A percentile compares a stretch with the other conserved stretches of the same genome.
phyloP scores from a whole-genome alignment of 345 rosid genomes.

The Bretschneidera sinensis region DNA sequence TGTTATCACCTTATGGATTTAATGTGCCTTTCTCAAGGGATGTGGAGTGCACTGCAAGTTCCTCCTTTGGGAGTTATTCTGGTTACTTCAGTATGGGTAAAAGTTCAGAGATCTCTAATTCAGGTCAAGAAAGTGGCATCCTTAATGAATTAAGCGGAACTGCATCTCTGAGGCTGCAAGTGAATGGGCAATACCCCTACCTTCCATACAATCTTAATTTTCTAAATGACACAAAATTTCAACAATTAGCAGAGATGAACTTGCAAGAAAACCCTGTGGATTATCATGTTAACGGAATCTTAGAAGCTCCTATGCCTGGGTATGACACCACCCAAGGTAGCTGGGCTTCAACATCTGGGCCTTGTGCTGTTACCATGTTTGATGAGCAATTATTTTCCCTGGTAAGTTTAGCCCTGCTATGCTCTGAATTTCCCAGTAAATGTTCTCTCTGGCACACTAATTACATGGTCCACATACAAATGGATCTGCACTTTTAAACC shows the following conservation, averaged over 20 bases:
- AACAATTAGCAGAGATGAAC: conserved; percentile 43
- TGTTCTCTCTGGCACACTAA: neutral
- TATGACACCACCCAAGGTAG: conserved; percentile 36
- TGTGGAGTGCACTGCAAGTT: conserved; percentile 63
- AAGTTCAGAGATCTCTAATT: conserved; percentile 55
- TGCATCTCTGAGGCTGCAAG: conserved; percentile 41
- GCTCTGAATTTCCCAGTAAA: neutral
- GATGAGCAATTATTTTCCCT: conserved; percentile 50
- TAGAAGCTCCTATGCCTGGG: conserved; percentile 47
- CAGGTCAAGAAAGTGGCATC: conserved; percentile 56
- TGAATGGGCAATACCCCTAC: conserved; percentile 42
- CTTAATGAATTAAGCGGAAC: conserved; percentile 52
- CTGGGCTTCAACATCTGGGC: conserved; percentile 57
- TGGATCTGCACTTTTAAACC: neutral
- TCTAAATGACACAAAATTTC: conserved; percentile 42
- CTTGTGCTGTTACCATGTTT: conserved; percentile 50
- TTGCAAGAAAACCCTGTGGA: conserved; percentile 44
- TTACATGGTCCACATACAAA: neutral
- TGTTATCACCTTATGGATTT: neutral
- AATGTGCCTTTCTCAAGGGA: conserved; percentile 41
- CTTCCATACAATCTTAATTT: conserved; percentile 42
- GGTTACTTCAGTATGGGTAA: conserved; percentile 58
- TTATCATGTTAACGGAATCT: conserved; percentile 52
- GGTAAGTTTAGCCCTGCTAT: conserved; percentile 27
- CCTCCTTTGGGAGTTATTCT: conserved; percentile 69